These are phyloP conservation scores for Flaveria robusta DNA, from an alignment of 129 eudicot species.

Conservation along the genomic window DNA sequence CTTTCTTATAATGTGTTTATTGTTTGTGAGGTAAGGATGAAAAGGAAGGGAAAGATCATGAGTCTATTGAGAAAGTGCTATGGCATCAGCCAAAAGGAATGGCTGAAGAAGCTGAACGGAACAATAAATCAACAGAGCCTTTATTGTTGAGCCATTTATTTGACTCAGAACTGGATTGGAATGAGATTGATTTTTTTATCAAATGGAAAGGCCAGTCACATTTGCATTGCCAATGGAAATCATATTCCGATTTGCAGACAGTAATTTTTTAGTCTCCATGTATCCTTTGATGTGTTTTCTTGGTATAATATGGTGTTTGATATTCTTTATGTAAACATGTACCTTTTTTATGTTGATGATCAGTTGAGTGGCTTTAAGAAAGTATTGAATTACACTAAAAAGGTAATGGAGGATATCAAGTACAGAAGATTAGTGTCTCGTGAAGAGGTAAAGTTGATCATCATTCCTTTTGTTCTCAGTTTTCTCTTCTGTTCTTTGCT, in stretches of 20 bases:
- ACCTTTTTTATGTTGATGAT: slow-evolving; percentile 27
- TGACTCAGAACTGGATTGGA: slow-evolving; percentile 90
- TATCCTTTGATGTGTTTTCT: slow-evolving; percentile 11
- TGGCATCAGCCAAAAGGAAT: slow-evolving; percentile 99
- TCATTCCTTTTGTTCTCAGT: not conserved
- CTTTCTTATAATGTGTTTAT: too few species aligned
- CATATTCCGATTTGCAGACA: slow-evolving; percentile 80
- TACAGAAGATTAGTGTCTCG: slow-evolving; percentile 82
- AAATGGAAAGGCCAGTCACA: slow-evolving; percentile 99
- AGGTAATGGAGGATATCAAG: slow-evolving; percentile 81
- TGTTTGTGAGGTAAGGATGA: slow-evolving; percentile 68
- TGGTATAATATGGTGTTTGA: too few species aligned
- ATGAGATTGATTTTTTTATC: slow-evolving; percentile 73
- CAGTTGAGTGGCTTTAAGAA: slow-evolving; percentile 98
- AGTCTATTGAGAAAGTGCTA: slow-evolving; percentile 84
- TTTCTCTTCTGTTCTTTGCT: not conserved
- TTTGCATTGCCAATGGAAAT: slow-evolving; percentile 96
- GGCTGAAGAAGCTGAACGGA: slow-evolving; percentile 78
- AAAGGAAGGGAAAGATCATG: slow-evolving; percentile 86
- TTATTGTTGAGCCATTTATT: slow-evolving; percentile 66
- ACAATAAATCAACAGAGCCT: slow-evolving; percentile 76
- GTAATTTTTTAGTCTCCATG: slow-evolving; percentile 43
- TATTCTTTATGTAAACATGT: too few species aligned
- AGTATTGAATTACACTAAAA: slow-evolving; percentile 89
- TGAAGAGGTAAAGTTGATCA: slow-evolving; percentile 71